Conservation (phyloP, 805 yeast species). For the Dipodascus albidus region DNA sequence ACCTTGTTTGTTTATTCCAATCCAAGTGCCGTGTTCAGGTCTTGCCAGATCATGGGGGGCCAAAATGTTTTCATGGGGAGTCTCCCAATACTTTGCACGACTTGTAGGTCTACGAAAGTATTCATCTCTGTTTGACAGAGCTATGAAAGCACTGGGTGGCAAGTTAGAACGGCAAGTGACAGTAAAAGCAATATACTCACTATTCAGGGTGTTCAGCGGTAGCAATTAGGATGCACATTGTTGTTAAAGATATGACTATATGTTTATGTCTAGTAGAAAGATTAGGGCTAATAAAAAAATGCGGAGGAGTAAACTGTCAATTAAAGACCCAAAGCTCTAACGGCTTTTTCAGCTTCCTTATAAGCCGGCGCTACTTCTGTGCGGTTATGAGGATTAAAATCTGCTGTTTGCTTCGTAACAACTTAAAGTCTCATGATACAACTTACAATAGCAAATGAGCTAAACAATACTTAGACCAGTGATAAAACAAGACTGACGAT, state of each 20-base stretch:
- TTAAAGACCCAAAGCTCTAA: no score
- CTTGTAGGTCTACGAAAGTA: constrained; percentile 63
- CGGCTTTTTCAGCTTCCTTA: no score
- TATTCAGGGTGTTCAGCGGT: constrained; percentile 61
- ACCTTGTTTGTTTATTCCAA: constrained; percentile 53
- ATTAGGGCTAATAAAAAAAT: no score
- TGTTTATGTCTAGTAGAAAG: no score
- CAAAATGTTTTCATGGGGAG: constrained; percentile 30
- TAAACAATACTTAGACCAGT: no score
- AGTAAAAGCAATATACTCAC: constrained; percentile 16
- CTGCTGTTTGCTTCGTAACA: no score
- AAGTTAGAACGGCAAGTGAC: not conserved
- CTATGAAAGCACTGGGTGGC: constrained; percentile 44
- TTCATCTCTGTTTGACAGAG: constrained; percentile 84
- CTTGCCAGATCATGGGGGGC: constrained; percentile 69
- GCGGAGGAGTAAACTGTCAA: no score
- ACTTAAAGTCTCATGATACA: no score
- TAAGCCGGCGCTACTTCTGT: no score
- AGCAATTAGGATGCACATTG: constrained; percentile 71
- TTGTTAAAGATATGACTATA: not conserved
- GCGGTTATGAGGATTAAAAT: no score
- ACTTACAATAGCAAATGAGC: no score
- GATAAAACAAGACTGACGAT: no score
- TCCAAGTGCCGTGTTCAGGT: constrained; percentile 82
- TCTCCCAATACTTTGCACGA: constrained; percentile 34